Percentiles rank a stretch among this genome's conserved stretches.
phyloP scores from a whole-genome alignment of 352 stramenopile species.

The Hyaloperonospora brassicae region DNA sequence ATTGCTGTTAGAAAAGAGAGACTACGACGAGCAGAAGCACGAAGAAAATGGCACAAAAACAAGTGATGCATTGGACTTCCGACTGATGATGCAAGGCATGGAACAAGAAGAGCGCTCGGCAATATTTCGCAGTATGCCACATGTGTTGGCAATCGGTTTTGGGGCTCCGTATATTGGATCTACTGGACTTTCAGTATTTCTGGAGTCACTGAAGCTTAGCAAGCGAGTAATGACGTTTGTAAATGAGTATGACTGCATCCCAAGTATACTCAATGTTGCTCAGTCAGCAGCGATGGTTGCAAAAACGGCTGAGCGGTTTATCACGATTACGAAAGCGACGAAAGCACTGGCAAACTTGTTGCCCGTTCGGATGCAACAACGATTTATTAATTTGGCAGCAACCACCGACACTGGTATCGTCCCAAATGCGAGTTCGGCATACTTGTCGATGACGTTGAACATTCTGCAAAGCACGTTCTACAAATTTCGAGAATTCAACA shows the following conservation, averaged over 20 bases:
- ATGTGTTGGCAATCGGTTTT: slow-evolving; percentile 69
- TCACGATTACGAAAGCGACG: slow-evolving; percentile 77
- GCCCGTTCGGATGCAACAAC: slow-evolving; percentile 62
- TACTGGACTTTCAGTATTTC: slow-evolving; percentile 31
- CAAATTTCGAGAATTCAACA: slow-evolving; percentile 65
- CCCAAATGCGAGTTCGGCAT: slow-evolving; percentile 49
- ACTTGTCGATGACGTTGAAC: slow-evolving; percentile 70
- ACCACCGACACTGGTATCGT: slow-evolving; percentile 22
- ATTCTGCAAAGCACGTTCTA: slow-evolving; percentile 79
- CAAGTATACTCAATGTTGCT: slow-evolving; percentile 73
- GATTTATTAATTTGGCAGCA: slow-evolving; percentile 37
- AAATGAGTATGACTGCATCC: slow-evolving; percentile 84
- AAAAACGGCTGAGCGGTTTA: slow-evolving; percentile 70
- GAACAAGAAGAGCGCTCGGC: slow-evolving; percentile 14
- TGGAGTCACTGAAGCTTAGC: slow-evolving; percentile 40
- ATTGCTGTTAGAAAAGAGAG: slow-evolving; percentile 48
- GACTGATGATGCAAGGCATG: slow-evolving; percentile 22
- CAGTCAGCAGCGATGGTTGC: slow-evolving; percentile 66
- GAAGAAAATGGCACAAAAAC: slow-evolving; percentile 4
- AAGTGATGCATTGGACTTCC: slow-evolving; percentile 17
- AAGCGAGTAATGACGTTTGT: slow-evolving; percentile 68
- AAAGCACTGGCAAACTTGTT: slow-evolving; percentile 65
- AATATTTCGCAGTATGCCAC: slow-evolving; percentile 28
- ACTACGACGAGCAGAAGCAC: slow-evolving; percentile 46
- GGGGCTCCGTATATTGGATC: slow-evolving; percentile 67